These are phyloP conservation scores for Colletotrichum horii DNA, from an alignment of 2,329 filamentous ascomycete species.

Conservation along the genomic window DNA sequence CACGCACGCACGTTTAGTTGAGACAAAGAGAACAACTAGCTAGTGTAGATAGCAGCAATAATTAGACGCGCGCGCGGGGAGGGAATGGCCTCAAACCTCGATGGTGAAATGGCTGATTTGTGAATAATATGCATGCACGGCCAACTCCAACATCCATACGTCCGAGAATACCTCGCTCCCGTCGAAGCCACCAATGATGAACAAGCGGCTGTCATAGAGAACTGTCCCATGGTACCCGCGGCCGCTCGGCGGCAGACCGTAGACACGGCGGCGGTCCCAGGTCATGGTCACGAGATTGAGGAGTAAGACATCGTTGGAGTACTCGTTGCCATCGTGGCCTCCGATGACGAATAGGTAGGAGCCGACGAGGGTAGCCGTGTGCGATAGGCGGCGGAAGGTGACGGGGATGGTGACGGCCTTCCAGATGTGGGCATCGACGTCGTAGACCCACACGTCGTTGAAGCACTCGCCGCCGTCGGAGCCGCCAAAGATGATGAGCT, in stretches of 20 bases:
- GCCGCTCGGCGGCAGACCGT: conserved; percentile 66
- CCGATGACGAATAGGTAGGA: conserved; percentile 74
- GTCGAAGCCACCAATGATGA: conserved; percentile 72
- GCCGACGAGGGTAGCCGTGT: conserved; percentile 72
- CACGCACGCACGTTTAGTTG: neutral
- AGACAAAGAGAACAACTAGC: neutral
- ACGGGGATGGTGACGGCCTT: conserved; percentile 62
- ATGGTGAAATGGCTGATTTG: conserved; percentile 77
- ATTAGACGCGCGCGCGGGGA: neutral
- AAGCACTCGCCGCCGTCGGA: conserved; percentile 76
- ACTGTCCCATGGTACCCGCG: conserved; percentile 72
- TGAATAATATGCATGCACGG: conserved; percentile 74
- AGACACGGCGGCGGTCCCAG: conserved; percentile 72
- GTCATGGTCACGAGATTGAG: conserved; percentile 76
- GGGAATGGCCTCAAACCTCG: conserved; percentile 53
- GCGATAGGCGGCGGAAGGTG: conserved; percentile 69
- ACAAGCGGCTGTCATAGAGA: conserved; percentile 67
- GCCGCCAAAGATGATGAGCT: conserved; percentile 74
- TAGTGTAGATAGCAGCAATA: neutral
- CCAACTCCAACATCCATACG: conserved; percentile 70
- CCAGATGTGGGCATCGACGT: conserved; percentile 68
- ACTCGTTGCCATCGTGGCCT: conserved; percentile 73
- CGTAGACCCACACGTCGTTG: conserved; percentile 76
- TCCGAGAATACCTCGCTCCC: conserved; percentile 72
- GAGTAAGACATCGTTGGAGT: conserved; percentile 71